These are phyloP conservation scores for Moniliella sp. DNA, from an alignment of 1,284 basidiomycete species.

Conservation along the genomic window DNA sequence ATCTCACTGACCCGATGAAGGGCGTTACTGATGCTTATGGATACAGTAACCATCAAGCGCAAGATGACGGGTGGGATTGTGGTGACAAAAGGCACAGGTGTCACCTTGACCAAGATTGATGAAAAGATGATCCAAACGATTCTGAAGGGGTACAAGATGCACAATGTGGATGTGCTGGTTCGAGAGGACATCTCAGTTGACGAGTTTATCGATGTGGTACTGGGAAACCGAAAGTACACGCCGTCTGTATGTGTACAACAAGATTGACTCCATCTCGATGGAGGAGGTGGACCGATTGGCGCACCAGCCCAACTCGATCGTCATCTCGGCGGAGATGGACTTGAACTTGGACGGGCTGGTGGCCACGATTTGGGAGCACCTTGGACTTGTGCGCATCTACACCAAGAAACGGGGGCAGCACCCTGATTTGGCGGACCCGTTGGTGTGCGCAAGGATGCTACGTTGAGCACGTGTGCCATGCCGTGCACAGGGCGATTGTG, in stretches of 20 bases:
- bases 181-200: conserved; percentile 54
- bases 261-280: conserved; percentile 35
- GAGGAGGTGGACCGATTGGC: conserved; percentile 63
- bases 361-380: conserved; percentile 55
- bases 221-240: conserved; percentile 81
- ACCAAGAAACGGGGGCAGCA: conserved; percentile 77
- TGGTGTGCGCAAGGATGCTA: conserved; percentile 71
- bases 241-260: conserved; percentile 83
- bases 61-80: conserved; percentile 60
- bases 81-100: conserved; percentile 40
- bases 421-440: conserved; percentile 75
- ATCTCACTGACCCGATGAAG: background rate
- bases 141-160: conserved; percentile 39
- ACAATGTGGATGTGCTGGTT: conserved; percentile 25
- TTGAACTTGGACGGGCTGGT: conserved; percentile 75
- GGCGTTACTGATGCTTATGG: background rate
- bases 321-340: conserved; percentile 80
- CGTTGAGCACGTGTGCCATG: conserved; percentile 50
- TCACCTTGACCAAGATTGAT: conserved; percentile 80
- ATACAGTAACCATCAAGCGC: conserved; percentile 42
- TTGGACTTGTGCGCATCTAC: conserved; percentile 43
- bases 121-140: conserved; percentile 83
- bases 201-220: conserved; percentile 87
- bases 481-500: conserved; percentile 63
- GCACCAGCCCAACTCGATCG: conserved; percentile 62